Evolutionary conservation across 495 filamentous ascomycete genomes (phyloP).

Genomic region (Trichocladium uniseriatum): DNA sequence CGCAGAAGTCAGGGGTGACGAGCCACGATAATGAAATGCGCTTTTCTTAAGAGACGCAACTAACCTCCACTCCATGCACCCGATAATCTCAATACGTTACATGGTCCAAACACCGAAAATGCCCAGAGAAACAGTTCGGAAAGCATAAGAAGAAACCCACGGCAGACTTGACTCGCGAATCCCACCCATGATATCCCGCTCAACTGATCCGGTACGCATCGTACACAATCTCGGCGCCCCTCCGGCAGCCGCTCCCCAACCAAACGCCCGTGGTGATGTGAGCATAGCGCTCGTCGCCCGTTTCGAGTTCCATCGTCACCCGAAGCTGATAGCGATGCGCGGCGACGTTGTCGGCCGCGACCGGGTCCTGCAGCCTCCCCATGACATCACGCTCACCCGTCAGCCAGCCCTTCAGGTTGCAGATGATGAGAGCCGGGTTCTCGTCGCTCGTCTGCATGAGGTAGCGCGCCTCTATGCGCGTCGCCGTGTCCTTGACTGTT

Average conservation of each 20-base stretch:
- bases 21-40: neutral
- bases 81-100: neutral
- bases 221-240: slow-evolving; percentile 28
- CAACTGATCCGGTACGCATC: slow-evolving; percentile 25
- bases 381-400: slow-evolving; percentile 24
- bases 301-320: slow-evolving; percentile 23
- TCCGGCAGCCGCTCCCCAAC: slow-evolving; percentile 20
- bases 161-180: neutral
- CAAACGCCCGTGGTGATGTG: slow-evolving; percentile 21
- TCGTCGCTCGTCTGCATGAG: slow-evolving; percentile 26
- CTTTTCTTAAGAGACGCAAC: neutral
- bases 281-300: slow-evolving; percentile 22
- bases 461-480: slow-evolving; percentile 21
- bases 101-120: neutral
- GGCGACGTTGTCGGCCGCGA: slow-evolving; percentile 23
- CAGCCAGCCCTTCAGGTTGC: slow-evolving; percentile 25
- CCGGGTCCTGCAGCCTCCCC: slow-evolving; percentile 24
- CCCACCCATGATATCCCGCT: neutral
- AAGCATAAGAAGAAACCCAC: neutral
- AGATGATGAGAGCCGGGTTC: slow-evolving; percentile 21
- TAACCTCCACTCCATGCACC: neutral
- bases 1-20: too few relatives aligned
- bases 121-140: neutral
- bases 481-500: slow-evolving; percentile 17
- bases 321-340: slow-evolving; percentile 22